Conservation (phyloP, 257 asterid species). For the Phtheirospermum japonicum region DNA sequence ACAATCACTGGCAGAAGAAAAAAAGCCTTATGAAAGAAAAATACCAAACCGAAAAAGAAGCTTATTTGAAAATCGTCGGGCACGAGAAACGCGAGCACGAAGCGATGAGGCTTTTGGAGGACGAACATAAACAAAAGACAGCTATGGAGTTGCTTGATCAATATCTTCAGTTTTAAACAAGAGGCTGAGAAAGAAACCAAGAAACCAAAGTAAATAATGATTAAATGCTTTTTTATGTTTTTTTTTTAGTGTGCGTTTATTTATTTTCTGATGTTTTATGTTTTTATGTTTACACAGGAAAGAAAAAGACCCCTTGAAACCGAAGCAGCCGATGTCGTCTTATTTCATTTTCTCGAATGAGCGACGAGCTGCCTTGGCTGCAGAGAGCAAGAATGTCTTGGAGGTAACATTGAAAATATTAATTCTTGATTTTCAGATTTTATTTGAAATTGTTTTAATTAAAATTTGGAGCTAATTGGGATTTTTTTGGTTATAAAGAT, state of each 20-base stretch:
- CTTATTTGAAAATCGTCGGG: slow-evolving; percentile 64
- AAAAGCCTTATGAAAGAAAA: slow-evolving; percentile 85
- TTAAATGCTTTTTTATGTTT: background rate
- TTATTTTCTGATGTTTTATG: slow-evolving; percentile 6
- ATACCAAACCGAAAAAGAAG: slow-evolving; percentile 74
- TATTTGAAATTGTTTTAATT: background rate
- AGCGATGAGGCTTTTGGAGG: slow-evolving; percentile 83
- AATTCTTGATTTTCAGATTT: background rate
- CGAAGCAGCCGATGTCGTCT: slow-evolving; percentile 85
- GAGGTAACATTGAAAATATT: slow-evolving; percentile 46
- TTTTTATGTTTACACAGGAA: slow-evolving; percentile 44
- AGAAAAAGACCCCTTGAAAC: slow-evolving; percentile 88
- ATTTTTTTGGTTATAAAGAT: slow-evolving; percentile 28
- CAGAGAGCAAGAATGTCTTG: slow-evolving; percentile 55
- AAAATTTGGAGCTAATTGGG: background rate
- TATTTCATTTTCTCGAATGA: slow-evolving; percentile 65
- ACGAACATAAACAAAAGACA: slow-evolving; percentile 82
- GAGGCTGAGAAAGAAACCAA: slow-evolving; percentile 64
- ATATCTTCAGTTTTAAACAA: slow-evolving; percentile 67
- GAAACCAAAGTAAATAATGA: slow-evolving; percentile 47
- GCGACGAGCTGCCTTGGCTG: slow-evolving; percentile 56
- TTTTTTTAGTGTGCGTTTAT: background rate
- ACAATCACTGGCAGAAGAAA: slow-evolving; percentile 64
- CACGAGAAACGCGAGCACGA: slow-evolving; percentile 76
- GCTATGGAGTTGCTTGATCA: slow-evolving; percentile 91